Conservation (phyloP, 352 stramenopile species). For the Phytophthora macrochlamydospora region DNA sequence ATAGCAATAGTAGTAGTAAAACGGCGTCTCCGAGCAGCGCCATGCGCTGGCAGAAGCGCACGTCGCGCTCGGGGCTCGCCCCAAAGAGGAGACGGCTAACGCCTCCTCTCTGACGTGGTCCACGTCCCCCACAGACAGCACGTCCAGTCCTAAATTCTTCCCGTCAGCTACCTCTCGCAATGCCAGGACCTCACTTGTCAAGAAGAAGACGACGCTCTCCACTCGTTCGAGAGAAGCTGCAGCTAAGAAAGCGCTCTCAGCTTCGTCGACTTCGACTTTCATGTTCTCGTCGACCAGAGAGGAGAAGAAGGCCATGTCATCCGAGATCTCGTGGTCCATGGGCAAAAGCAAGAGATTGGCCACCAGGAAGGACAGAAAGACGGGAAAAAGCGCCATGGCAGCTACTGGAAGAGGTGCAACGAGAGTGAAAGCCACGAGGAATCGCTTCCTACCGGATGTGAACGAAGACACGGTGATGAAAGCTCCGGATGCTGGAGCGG, state of each 20-base stretch:
- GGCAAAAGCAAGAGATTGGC: constrained; percentile 41
- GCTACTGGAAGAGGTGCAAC: constrained; percentile 10
- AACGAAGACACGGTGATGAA: constrained; percentile 34
- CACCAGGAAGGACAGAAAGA: constrained; percentile 47
- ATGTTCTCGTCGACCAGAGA: constrained; percentile 21
- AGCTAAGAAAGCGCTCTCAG: constrained; percentile 23
- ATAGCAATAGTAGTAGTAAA: constrained; percentile 42
- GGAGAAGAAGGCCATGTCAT: constrained; percentile 24
- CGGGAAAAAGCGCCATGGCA: constrained; percentile 26
- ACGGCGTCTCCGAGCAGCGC: constrained; percentile 28
- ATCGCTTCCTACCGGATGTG: constrained; percentile 23
- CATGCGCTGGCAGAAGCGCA: constrained; percentile 55
- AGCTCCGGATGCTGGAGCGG: constrained; percentile 16
- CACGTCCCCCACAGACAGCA: constrained; percentile 9
- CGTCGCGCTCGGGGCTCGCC: constrained; percentile 16
- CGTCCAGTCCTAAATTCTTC: constrained; percentile 35
- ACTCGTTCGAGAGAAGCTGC: constrained; percentile 17
- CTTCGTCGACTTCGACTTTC: constrained; percentile 27
- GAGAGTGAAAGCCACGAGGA: constrained; percentile 11
- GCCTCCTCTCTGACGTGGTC: constrained; percentile 16
- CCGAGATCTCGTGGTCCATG: constrained; percentile 36
- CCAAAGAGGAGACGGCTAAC: constrained; percentile 15
- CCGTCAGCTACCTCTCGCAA: constrained; percentile 13
- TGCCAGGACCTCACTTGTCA: constrained; percentile 18
- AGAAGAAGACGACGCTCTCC: constrained; percentile 31